Evolutionary conservation across 2,329 filamentous ascomycete genomes (phyloP), one percentile per base, ranked within the genome.

Genomic region (Tolypocladium pustulatum): DNA sequence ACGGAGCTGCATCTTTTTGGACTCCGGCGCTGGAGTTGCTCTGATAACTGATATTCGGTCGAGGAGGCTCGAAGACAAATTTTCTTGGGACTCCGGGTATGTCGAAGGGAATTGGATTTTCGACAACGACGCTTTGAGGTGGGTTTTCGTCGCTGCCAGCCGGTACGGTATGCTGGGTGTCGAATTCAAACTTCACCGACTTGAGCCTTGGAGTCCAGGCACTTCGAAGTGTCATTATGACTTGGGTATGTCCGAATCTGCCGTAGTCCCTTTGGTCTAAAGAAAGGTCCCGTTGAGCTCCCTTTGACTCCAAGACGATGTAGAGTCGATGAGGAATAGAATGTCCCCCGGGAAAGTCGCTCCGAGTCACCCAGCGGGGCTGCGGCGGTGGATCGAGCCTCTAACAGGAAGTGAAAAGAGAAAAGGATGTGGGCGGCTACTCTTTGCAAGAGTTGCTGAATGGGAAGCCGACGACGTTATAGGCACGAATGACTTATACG

Each of bases 141-240:
- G 3, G 4, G 20, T 3, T 37, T 27, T 30, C 40, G 9, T 22
- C 20, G 22, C 6, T 8, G 32, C 8, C 36, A 15, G 25, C 9
- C 10, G 43, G 10, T 17, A 7, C 36, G 6, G 32, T 20, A 1
- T 32, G 22, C 10, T 38, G 17, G 22, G 55, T 51, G 36, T 52
- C 55, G 41, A 57, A 57, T 34, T 57, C 55, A n/a, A 57, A 57
- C 46, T 57, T 57, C 13, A 57, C 55, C 12, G 55, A 57, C 34
- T 57, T 57, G 34, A 57, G 43, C 20, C 43, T 57, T 12, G 55
- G 43, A 10, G 13, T 32, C 43, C 55, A 57, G 22, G 15, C 32
- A 34, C 43, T 38, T 34, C 51, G 55, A 15, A 57, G n/a, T 7
- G 55, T 36, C 55, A 57, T 57, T 20, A 52, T 57, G 30, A 15